These are phyloP conservation scores for Vitis amurensis DNA, from an alignment of 164 flowering plant species.

Conservation along the genomic window DNA sequence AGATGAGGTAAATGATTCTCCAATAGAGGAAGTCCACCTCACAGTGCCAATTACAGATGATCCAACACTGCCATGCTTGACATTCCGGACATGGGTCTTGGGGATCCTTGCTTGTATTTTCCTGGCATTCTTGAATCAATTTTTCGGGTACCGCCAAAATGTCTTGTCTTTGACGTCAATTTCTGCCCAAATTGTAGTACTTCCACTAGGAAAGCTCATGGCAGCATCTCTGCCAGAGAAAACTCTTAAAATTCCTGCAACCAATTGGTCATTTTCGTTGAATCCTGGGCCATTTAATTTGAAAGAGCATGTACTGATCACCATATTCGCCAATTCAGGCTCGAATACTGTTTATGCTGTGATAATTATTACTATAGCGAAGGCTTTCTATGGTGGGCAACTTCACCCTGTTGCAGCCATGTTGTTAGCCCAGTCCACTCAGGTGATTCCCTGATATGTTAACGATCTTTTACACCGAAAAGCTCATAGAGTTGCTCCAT, in stretches of 20 bases:
- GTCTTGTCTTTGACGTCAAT: constrained; percentile 35
- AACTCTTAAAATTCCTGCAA: constrained; percentile 18
- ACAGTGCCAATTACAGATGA: constrained; percentile 57
- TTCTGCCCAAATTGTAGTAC: constrained; percentile 51
- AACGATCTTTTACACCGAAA: background rate
- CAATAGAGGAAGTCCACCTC: constrained; percentile 51
- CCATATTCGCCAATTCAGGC: constrained; percentile 65
- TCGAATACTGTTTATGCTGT: constrained; percentile 49
- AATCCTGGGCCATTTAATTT: constrained; percentile 63
- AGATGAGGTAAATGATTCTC: constrained; percentile 43
- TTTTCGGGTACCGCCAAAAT: constrained; percentile 52
- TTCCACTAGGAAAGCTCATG: constrained; percentile 51
- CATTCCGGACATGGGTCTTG: constrained; percentile 55
- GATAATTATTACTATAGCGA: constrained; percentile 51
- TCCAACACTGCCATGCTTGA: constrained; percentile 39
- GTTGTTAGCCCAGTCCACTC: constrained; percentile 49
- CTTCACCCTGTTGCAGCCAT: constrained; percentile 46
- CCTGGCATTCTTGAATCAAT: constrained; percentile 52
- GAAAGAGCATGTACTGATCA: constrained; percentile 67
- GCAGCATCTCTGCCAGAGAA: constrained; percentile 38
- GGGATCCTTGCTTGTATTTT: constrained; percentile 38
- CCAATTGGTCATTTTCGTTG: constrained; percentile 45
- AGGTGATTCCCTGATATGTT: constrained; percentile 27
- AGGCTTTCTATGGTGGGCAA: constrained; percentile 50
- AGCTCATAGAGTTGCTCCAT: no score